Base-by-base conservation (phyloP, 768 basidiomycete genomes). In the Termitomyces sp. region DNA sequence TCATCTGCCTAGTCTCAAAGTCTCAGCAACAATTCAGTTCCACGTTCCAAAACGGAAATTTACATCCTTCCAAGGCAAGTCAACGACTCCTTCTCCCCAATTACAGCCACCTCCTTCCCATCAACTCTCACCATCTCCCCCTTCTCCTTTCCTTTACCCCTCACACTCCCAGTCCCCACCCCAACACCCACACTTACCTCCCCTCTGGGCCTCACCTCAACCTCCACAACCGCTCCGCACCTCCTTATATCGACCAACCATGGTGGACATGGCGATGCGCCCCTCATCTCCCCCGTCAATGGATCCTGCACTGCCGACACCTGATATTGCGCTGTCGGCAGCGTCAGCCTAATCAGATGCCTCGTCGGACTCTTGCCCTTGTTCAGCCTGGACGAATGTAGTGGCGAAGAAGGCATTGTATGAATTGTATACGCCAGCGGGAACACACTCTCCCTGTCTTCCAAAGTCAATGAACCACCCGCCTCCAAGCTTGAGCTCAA, bases 291-390 rank as follows among this genome's bases (percentile, higher is more conserved):
- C 16, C 87, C 88, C 27, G 88, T 89, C 61, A 96, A 74, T 9
- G 95, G 95, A 71, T 96, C 92, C 50, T 81, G 76, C 37, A 95
- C 81, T 2, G 89, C 87, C 34, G 87, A 82, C 47, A 86, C 81
- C 68, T 88, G 84, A 67, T 86, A 92, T 61, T 87, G 88, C 20
- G 91, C 87, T 1, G 93, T 96, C 3, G 95, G 95, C 18, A 97
- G 72, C 41, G 81, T 84, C 54, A 98, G 65, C 51, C 91, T 79
- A 15, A 98, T 62, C 48, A 97, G 72, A 72, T 97, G 93, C 47
- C 93, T 81, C 58, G 84, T 82, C 39, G 87, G 76, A 30, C 77
- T 81, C 16, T 75, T 78, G 8, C 65, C 65, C 31, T 73, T 70
- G 49, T 74, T 77, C 49, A 84, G 68, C 22, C 78, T 82, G 39